A percentile compares a stretch with the other conserved stretches of the same genome.
These are phyloP conservation scores for Limonium bicolor DNA, from an alignment of 148 eudicot species.

Conservation along the genomic window DNA sequence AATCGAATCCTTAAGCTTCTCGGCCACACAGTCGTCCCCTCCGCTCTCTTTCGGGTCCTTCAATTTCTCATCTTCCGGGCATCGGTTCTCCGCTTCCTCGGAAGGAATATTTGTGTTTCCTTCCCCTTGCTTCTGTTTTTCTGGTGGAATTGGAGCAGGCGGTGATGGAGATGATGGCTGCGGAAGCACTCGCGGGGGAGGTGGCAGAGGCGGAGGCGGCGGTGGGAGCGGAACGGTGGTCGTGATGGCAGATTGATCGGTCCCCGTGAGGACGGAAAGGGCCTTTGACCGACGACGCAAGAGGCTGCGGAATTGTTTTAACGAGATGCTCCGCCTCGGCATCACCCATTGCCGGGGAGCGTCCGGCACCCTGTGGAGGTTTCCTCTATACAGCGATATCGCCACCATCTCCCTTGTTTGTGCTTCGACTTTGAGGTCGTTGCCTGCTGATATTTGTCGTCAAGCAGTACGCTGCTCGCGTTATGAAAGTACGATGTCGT, in stretches of 20 bases:
- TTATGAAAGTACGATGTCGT: too few species aligned
- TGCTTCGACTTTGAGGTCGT: too few species aligned
- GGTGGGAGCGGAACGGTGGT: slow-evolving; percentile 1
- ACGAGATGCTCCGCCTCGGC: slow-evolving; percentile 42
- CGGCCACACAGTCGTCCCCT: background rate
- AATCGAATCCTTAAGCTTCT: background rate
- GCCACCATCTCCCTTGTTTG: slow-evolving; percentile 97
- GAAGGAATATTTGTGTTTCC: background rate
- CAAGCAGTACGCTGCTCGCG: too few species aligned
- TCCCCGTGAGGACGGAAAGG: slow-evolving; percentile 38
- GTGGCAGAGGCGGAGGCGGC: slow-evolving; percentile 1
- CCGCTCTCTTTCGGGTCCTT: background rate
- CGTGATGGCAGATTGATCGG: slow-evolving; percentile 11
- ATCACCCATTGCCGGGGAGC: slow-evolving; percentile 48
- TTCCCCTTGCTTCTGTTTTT: background rate
- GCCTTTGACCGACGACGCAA: slow-evolving; percentile 58
- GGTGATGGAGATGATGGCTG: background rate
- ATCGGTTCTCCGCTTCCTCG: background rate
- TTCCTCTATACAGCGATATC: slow-evolving; percentile 75
- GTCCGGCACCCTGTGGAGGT: slow-evolving; percentile 60
- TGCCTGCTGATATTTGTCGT: too few species aligned
- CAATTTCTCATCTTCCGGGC: background rate
- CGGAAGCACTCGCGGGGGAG: slow-evolving; percentile 1
- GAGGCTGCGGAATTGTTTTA: slow-evolving; percentile 45
- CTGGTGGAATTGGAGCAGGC: background rate